Percentiles rank a stretch among this genome's conserved stretches.
These are phyloP conservation scores for Claviceps humidiphila DNA, from an alignment of 2,329 filamentous ascomycete genomes.

Conservation along the genomic window DNA sequence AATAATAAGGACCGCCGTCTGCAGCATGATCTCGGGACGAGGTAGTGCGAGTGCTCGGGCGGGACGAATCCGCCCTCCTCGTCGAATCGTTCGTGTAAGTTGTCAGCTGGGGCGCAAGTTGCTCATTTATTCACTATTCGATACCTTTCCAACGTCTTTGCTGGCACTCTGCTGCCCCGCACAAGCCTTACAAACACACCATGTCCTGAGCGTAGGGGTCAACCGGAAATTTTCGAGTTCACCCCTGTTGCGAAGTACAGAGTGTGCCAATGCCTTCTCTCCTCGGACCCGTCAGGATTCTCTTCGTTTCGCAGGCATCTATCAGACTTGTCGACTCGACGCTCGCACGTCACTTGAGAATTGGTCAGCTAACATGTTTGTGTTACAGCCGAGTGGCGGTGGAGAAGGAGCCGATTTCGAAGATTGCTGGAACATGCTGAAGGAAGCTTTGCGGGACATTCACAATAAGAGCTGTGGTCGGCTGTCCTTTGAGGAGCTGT, in stretches of 20 bases:
- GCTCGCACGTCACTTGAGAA: not conserved
- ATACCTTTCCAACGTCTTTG: not conserved
- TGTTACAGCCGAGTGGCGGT: slow-evolving; percentile 19
- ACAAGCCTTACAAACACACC: not conserved
- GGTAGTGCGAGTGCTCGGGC: slow-evolving; percentile 27
- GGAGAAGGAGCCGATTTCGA: slow-evolving; percentile 66
- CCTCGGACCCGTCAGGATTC: not conserved
- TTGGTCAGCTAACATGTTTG: slow-evolving; percentile 11
- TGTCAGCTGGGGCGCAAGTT: not conserved
- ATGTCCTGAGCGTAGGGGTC: not conserved
- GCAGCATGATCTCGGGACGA: slow-evolving; percentile 34
- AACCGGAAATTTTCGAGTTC: not conserved
- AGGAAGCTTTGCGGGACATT: slow-evolving; percentile 70
- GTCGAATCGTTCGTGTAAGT: slow-evolving; percentile 29
- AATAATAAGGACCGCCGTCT: not conserved
- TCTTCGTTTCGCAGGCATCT: not conserved
- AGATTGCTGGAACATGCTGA: slow-evolving; percentile 66
- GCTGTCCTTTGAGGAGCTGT: slow-evolving; percentile 90
- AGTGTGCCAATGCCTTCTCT: not conserved
- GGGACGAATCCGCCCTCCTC: slow-evolving; percentile 29
- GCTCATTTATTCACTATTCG: not conserved
- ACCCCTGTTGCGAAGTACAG: not conserved
- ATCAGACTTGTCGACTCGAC: not conserved
- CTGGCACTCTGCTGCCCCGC: not conserved
- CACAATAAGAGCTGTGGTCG: slow-evolving; percentile 82